Percentiles rank a stretch among this genome's conserved stretches.
phyloP scores from a whole-genome alignment of 2,329 filamentous ascomycete genomes.

The Arthrobotrys sphaeroides region DNA sequence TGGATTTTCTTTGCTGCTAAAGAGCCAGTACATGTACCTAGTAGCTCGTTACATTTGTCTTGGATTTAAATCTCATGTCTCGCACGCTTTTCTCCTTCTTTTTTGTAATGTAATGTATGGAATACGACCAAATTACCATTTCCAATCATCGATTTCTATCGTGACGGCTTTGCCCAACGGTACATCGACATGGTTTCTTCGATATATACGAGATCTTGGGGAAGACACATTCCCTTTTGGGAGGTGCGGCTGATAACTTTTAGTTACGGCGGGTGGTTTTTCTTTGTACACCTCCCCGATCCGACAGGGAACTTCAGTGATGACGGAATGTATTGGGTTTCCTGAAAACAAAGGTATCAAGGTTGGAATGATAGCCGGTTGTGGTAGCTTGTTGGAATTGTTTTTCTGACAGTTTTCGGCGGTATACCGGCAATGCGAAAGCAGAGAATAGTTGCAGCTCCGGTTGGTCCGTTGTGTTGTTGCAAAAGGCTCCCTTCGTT shows the following conservation, averaged over 20 bases:
- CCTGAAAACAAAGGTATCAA: too few relatives aligned
- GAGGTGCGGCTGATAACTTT: slow-evolving; percentile 15
- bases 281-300: slow-evolving; percentile 27
- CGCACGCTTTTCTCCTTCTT: not conserved
- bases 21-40: slow-evolving; percentile 1
- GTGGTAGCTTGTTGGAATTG: too few relatives aligned
- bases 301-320: not conserved
- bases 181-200: slow-evolving; percentile 6
- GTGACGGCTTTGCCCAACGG: not conserved
- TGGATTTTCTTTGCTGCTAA: not conserved
- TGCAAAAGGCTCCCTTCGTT: too few relatives aligned
- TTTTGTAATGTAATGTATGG: slow-evolving; percentile 37
- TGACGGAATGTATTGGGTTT: not conserved
- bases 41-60: not conserved
- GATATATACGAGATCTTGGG: slow-evolving; percentile 3
- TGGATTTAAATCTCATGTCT: slow-evolving; percentile 11
- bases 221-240: slow-evolving; percentile 27
- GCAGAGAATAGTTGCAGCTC: too few relatives aligned
- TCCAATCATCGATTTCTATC: not conserved
- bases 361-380: too few relatives aligned
- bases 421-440: too few relatives aligned
- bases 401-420: too few relatives aligned
- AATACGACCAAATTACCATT: slow-evolving; percentile 1
- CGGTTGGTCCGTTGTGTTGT: too few relatives aligned
- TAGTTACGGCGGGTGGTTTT: slow-evolving; percentile 15